Conservation (phyloP, 1,284 basidiomycete species). For the Naganishia liquefaciens region DNA sequence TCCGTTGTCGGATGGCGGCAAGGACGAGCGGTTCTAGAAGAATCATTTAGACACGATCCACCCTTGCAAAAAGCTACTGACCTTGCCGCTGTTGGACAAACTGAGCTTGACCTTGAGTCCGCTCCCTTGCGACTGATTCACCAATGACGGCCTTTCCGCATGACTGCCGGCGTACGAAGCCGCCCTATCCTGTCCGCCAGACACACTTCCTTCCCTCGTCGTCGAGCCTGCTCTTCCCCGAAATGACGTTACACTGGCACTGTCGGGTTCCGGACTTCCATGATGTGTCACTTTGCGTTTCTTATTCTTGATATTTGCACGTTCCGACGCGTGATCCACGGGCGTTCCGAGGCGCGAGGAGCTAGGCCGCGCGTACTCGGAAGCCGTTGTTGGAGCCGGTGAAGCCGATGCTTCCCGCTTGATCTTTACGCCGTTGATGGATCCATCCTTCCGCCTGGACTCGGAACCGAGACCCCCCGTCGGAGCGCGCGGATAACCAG, state of each 20-base stretch:
- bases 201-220: slow-evolving; percentile 9
- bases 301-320: slow-evolving; percentile 27
- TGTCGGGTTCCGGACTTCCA: slow-evolving; percentile 8
- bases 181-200: not conserved
- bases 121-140: slow-evolving; percentile 5
- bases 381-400: slow-evolving; percentile 1
- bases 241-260: not conserved
- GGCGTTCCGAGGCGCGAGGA: slow-evolving; percentile 5
- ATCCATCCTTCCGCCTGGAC: slow-evolving; percentile 21
- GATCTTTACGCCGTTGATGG: slow-evolving; percentile 16
- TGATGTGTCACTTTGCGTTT: slow-evolving; percentile 31
- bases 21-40: not conserved
- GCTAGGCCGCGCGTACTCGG: slow-evolving; percentile 9
- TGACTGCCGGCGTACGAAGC: not conserved
- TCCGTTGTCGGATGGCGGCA: not conserved
- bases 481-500: not conserved
- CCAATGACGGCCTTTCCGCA: slow-evolving; percentile 4
- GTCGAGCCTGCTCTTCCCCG: slow-evolving; percentile 1
- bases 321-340: not conserved
- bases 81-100: slow-evolving; percentile 20
- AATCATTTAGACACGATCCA: not conserved
- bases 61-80: not conserved
- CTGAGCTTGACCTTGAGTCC: slow-evolving; percentile 17
- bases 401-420: slow-evolving; percentile 29
- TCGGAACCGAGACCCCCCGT: not conserved